Conservation (phyloP, 257 asterid genomes). For the Solanum paucissectum region DNA sequence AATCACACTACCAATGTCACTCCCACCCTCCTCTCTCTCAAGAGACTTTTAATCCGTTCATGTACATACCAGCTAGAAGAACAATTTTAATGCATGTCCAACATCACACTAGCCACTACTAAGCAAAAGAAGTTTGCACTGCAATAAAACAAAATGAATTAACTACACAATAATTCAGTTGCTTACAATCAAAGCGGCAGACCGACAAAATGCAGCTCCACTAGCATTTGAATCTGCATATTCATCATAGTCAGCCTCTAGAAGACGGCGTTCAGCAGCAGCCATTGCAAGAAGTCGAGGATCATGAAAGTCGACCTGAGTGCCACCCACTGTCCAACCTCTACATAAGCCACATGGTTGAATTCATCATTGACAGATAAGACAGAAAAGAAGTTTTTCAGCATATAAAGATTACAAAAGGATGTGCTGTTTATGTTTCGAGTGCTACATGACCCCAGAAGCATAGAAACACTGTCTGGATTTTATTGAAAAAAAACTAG, state of each 20-base stretch:
- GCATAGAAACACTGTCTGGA: background rate
- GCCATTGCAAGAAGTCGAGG: slow-evolving; percentile 40
- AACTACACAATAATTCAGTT: background rate
- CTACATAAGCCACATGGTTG: slow-evolving; percentile 6
- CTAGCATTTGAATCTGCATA: slow-evolving; percentile 30
- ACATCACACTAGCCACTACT: background rate
- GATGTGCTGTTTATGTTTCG: background rate
- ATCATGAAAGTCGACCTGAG: slow-evolving; percentile 31
- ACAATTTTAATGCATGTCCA: background rate
- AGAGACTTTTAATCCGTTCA: background rate
- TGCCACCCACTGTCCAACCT: slow-evolving; percentile 33
- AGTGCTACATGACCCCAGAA: background rate
- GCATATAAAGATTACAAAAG: background rate
- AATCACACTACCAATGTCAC: background rate
- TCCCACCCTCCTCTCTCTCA: background rate
- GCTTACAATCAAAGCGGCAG: slow-evolving; percentile 37
- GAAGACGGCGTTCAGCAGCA: slow-evolving; percentile 32
- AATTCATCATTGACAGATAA: background rate
- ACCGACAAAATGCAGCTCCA: slow-evolving; percentile 46
- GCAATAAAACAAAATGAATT: background rate
- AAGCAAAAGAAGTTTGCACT: background rate
- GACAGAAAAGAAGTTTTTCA: background rate
- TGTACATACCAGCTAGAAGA: background rate
- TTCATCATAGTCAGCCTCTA: slow-evolving; percentile 36
- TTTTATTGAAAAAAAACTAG: background rate